Evolutionary conservation across 441 rosid genomes (phyloP).

Genomic region (Arabidopsis hybrid): DNA sequence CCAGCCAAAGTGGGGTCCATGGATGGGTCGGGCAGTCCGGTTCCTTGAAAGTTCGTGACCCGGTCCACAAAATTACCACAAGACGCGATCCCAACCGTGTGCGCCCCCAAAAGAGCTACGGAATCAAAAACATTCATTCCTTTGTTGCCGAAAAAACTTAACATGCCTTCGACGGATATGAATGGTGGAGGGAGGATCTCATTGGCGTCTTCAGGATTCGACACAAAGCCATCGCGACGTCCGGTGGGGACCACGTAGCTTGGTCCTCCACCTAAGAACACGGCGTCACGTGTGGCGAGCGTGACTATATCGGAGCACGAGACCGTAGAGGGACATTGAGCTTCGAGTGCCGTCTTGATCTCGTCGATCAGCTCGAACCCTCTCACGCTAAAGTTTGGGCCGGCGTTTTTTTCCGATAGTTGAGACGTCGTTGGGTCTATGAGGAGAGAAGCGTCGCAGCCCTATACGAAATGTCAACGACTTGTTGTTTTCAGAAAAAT

Average conservation of each 20-base stretch:
- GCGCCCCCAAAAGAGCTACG: slow-evolving; percentile 73
- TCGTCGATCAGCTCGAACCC: slow-evolving; percentile 64
- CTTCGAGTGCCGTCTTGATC: slow-evolving; percentile 60
- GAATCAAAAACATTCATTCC: slow-evolving; percentile 56
- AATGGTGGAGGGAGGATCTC: slow-evolving; percentile 55
- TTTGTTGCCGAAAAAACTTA: slow-evolving; percentile 46
- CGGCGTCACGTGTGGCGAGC: slow-evolving; percentile 68
- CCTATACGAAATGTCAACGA: slow-evolving; percentile 34
- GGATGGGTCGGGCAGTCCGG: slow-evolving; percentile 53
- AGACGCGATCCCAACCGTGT: slow-evolving; percentile 64
- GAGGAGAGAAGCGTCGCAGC: slow-evolving; percentile 79
- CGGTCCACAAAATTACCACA: slow-evolving; percentile 61
- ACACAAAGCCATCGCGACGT: slow-evolving; percentile 66
- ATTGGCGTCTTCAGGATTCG: slow-evolving; percentile 47
- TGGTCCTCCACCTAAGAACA: slow-evolving; percentile 63
- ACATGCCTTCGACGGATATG: slow-evolving; percentile 45
- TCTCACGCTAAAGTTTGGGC: slow-evolving; percentile 61
- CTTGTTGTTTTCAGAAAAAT: no score
- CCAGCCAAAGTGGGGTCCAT: slow-evolving; percentile 58
- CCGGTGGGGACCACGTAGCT: slow-evolving; percentile 60
- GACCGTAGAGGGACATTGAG: slow-evolving; percentile 60
- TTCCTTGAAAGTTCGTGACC: slow-evolving; percentile 51
- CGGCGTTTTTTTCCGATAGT: slow-evolving; percentile 57
- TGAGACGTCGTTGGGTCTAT: slow-evolving; percentile 54
- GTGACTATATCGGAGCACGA: slow-evolving; percentile 75